These are phyloP conservation scores for Emericellopsis atlantica DNA, from an alignment of 2,329 filamentous ascomycete genomes.

Conservation along the genomic window DNA sequence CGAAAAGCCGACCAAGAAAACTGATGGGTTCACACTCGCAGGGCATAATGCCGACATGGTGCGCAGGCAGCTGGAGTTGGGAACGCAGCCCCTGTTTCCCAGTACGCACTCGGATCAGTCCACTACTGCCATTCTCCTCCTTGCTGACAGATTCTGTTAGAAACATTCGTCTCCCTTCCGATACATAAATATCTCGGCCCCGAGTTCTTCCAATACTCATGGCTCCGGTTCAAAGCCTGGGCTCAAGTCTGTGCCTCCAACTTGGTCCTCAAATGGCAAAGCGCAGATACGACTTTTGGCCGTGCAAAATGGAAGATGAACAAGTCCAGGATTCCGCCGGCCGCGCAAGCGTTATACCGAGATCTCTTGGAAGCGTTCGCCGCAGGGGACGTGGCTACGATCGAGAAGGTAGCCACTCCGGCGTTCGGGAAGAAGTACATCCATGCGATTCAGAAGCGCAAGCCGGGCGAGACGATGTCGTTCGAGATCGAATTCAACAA, in stretches of 20 bases:
- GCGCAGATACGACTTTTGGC: too few relatives aligned
- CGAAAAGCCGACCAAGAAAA: too few relatives aligned
- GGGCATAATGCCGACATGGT: neutral
- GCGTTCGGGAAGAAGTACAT: slow-evolving; percentile 38
- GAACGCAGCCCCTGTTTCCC: slow-evolving; percentile 2
- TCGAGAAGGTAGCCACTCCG: slow-evolving; percentile 40
- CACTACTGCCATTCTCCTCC: neutral
- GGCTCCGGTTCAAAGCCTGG: slow-evolving; percentile 21
- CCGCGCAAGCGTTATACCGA: slow-evolving; percentile 46
- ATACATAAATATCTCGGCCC: slow-evolving; percentile 17
- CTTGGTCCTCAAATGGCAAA: too few relatives aligned
- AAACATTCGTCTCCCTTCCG: slow-evolving; percentile 33
- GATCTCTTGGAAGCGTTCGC: slow-evolving; percentile 51
- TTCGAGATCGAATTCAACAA: slow-evolving; percentile 41
- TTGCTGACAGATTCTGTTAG: slow-evolving; percentile 13
- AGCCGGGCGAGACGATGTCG: slow-evolving; percentile 19
- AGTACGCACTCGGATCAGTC: neutral
- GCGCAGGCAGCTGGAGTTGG: neutral
- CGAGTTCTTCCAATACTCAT: slow-evolving; percentile 21
- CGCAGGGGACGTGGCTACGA: slow-evolving; percentile 34
- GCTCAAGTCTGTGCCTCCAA: too few relatives aligned
- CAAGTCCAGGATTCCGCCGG: slow-evolving; percentile 27
- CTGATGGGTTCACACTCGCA: too few relatives aligned
- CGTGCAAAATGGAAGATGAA: too few relatives aligned
- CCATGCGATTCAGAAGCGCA: slow-evolving; percentile 39